Evolutionary conservation across 2,329 filamentous ascomycete genomes (phyloP).

Genomic region (Aspergillus sp.): DNA sequence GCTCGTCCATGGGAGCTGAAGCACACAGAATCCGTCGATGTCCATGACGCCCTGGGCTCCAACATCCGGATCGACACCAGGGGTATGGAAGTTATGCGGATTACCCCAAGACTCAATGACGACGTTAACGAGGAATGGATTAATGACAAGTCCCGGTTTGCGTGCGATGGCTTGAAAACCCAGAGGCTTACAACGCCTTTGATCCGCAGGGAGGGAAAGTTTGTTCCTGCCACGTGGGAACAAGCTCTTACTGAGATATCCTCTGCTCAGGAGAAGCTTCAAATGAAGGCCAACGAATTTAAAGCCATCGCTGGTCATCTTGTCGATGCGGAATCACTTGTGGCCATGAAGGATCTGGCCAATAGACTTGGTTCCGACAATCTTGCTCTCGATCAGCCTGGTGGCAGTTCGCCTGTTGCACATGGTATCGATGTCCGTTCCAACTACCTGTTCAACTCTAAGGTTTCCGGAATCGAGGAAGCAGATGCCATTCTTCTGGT

Average conservation of each 20-base stretch:
- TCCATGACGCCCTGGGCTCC: constrained; percentile 86
- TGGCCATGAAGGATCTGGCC: constrained; percentile 93
- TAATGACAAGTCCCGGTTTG: constrained; percentile 96
- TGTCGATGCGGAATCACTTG: constrained; percentile 85
- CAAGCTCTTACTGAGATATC: constrained; percentile 86
- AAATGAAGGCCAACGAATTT: constrained; percentile 88
- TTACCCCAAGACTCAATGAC: constrained; percentile 89
- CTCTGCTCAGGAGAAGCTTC: constrained; percentile 71
- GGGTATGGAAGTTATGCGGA: constrained; percentile 92
- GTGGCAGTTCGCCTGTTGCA: constrained; percentile 75
- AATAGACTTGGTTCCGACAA: constrained; percentile 98
- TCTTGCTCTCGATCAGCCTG: constrained; percentile 83
- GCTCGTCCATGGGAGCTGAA: constrained; percentile 96
- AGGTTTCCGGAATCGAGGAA: constrained; percentile 88
- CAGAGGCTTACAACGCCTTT: constrained; percentile 91
- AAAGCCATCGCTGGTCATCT: constrained; percentile 91
- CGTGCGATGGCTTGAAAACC: constrained; percentile 93
- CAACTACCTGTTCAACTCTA: constrained; percentile 96
- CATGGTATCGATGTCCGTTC: constrained; percentile 91
- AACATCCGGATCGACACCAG: constrained; percentile 92
- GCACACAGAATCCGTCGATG: constrained; percentile 92
- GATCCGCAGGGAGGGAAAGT: constrained; percentile 82
- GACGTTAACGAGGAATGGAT: constrained; percentile 99
- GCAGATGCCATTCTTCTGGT: constrained; percentile 88
- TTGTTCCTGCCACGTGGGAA: constrained; percentile 91